These are phyloP conservation scores for Leccinum fibrillosum DNA, from an alignment of 768 basidiomycete species.

Conservation along the genomic window DNA sequence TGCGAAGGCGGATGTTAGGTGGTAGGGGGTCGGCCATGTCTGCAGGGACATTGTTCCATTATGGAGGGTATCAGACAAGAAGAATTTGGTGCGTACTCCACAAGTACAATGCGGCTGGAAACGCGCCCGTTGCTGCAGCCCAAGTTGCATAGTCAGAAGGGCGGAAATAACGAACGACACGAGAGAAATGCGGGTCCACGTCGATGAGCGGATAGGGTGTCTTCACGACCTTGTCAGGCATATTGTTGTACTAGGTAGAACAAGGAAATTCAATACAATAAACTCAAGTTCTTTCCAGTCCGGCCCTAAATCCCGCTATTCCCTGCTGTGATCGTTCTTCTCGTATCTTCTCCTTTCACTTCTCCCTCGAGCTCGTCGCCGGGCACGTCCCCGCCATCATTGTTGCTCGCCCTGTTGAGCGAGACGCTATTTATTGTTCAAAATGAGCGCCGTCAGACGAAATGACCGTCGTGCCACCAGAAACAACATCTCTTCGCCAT, in stretches of 20 bases:
- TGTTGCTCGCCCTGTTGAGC: conserved; percentile 6
- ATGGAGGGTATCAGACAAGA: conserved; percentile 1
- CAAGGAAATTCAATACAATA: neutral
- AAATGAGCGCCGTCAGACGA: conserved; percentile 59
- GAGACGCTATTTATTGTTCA: conserved; percentile 9
- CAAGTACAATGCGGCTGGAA: conserved; percentile 75
- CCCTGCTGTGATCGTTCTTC: conserved; percentile 21
- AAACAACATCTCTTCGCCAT: conserved; percentile 49
- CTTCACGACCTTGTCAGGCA: conserved; percentile 47
- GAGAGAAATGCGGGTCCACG: conserved; percentile 81
- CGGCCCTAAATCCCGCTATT: conserved; percentile 31
- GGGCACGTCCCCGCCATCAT: neutral
- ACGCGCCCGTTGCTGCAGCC: conserved; percentile 76
- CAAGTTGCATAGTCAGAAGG: conserved; percentile 83
- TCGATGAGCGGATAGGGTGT: conserved; percentile 91
- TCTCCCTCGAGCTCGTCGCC: conserved; percentile 11
- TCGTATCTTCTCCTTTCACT: conserved; percentile 20
- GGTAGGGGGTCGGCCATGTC: conserved; percentile 46
- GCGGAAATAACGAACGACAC: conserved; percentile 88
- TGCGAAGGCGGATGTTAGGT: conserved; percentile 35
- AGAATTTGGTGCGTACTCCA: conserved; percentile 60
- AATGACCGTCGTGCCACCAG: conserved; percentile 39
- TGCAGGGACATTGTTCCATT: conserved; percentile 20
- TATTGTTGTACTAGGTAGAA: conserved; percentile 8
- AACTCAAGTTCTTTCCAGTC: conserved; percentile 12